Percentiles rank a stretch among this genome's conserved stretches.
phyloP scores from a whole-genome alignment of 2,329 filamentous ascomycete genomes.

The Diaporthe nobilis region DNA sequence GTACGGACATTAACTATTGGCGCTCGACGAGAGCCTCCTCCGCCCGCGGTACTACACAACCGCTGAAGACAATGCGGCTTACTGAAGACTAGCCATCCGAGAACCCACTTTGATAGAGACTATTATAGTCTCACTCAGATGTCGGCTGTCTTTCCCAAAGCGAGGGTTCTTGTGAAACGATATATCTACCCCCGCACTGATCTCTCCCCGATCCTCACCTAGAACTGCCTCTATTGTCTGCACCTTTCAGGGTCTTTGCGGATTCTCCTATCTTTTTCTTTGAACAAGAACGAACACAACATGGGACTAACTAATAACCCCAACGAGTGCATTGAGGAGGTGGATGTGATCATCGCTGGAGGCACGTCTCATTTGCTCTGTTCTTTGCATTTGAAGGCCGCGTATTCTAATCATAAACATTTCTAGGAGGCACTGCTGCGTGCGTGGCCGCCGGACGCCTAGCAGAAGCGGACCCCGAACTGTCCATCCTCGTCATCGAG shows the following conservation, averaged over 20 bases:
- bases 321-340: conserved; percentile 52
- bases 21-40: neutral
- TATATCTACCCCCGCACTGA: neutral
- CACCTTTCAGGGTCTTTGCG: neutral
- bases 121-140: neutral
- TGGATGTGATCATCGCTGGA: conserved; percentile 57
- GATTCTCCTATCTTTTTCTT: neutral
- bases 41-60: neutral
- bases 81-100: neutral
- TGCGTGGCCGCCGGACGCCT: conserved; percentile 65
- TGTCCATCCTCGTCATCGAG: conserved; percentile 68
- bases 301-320: conserved; percentile 43
- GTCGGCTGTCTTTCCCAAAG: neutral
- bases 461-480: conserved; percentile 62
- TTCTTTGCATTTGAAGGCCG: neutral
- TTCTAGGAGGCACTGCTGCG: conserved; percentile 61
- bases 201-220: neutral
- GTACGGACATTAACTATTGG: neutral
- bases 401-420: conserved; percentile 3
- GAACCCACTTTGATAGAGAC: neutral
- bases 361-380: conserved; percentile 31
- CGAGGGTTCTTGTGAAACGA: neutral
- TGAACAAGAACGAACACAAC: neutral
- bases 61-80: neutral
- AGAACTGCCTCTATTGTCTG: neutral